These are phyloP conservation scores for Penicillium sp. DNA, from an alignment of 2,329 filamentous ascomycete genomes.

Conservation along the genomic window DNA sequence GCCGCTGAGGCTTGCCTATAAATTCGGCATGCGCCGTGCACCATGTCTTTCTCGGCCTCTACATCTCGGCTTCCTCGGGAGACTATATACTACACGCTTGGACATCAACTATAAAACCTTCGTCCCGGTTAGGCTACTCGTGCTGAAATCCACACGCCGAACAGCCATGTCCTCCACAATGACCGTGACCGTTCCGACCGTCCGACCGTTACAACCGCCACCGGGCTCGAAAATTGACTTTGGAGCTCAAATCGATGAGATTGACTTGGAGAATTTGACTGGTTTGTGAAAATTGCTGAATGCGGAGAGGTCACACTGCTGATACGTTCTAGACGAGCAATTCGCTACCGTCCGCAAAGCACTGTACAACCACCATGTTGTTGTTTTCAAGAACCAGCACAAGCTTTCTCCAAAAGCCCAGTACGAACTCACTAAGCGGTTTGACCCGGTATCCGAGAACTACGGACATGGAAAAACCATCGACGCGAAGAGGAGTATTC, in stretches of 20 bases:
- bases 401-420: conserved; percentile 70
- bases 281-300: conserved; percentile 50
- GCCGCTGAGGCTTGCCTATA: not conserved
- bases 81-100: not conserved
- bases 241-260: conserved; percentile 62
- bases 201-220: conserved; percentile 30
- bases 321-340: conserved; percentile 57
- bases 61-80: not conserved
- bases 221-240: conserved; percentile 56
- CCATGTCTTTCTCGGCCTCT: conserved; percentile 1
- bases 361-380: conserved; percentile 70
- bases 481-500: conserved; percentile 66
- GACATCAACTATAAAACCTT: conserved; percentile 12
- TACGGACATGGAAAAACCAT: conserved; percentile 80
- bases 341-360: conserved; percentile 67
- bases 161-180: conserved; percentile 3
- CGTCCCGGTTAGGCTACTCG: conserved; percentile 2
- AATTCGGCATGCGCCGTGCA: conserved; percentile 17
- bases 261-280: conserved; percentile 65
- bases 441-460: conserved; percentile 67
- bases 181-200: conserved; percentile 20
- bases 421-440: conserved; percentile 73
- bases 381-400: conserved; percentile 71
- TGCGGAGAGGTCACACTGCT: not conserved
- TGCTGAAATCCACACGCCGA: not conserved